These are phyloP conservation scores for Rhynchospora tenuis DNA, from an alignment of 176 grass and related monocot species.

Conservation along the genomic window DNA sequence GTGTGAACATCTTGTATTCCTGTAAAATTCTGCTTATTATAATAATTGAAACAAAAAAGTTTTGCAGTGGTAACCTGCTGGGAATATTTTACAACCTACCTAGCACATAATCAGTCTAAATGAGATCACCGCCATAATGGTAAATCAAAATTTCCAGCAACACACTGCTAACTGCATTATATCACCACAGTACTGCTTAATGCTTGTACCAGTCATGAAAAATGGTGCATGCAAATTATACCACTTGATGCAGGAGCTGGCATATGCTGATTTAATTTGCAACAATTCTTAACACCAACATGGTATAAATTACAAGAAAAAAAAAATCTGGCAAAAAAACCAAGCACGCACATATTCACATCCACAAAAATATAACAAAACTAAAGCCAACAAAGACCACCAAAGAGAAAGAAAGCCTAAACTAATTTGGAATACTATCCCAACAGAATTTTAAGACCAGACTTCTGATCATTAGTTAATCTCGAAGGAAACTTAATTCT, in stretches of 20 bases:
- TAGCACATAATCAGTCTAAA: neutral
- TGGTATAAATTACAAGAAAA: neutral
- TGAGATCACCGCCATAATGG: neutral
- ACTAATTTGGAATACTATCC: slow-evolving; percentile 25
- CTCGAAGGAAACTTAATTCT: slow-evolving; percentile 70
- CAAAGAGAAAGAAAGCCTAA: neutral
- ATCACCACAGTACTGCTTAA: neutral
- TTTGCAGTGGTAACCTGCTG: neutral
- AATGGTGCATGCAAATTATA: neutral
- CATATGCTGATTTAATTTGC: neutral
- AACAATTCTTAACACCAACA: neutral
- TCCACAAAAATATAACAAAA: neutral
- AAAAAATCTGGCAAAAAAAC: slow-evolving; percentile 3
- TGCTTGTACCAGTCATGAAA: neutral
- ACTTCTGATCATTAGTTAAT: slow-evolving; percentile 62
- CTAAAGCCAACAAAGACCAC: neutral
- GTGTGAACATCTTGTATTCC: neutral
- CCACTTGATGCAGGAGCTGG: neutral
- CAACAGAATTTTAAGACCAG: slow-evolving; percentile 62
- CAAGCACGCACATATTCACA: neutral
- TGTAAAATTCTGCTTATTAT: neutral
- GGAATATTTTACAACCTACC: neutral
- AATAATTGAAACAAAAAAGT: neutral
- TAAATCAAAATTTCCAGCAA: neutral
- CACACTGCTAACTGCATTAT: neutral